Conservation (phyloP, 169 alveolate species). For the Cryptosporidium tyzzeri region DNA sequence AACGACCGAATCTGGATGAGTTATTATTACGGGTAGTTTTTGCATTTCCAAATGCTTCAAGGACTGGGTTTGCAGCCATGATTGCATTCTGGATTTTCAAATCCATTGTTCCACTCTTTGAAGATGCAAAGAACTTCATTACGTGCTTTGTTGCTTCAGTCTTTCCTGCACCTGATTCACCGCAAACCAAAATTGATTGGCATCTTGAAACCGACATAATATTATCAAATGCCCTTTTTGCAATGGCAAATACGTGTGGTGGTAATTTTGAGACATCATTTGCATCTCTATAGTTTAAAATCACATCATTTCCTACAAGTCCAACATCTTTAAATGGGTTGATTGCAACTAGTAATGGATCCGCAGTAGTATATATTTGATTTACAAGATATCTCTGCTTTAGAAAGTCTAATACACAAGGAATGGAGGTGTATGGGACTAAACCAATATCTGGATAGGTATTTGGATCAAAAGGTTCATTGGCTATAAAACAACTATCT, state of each 20-base stretch:
- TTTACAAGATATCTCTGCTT: constrained; percentile 87
- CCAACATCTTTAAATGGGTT: constrained; percentile 92
- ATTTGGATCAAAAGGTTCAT: constrained; percentile 91
- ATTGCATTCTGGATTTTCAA: constrained; percentile 88
- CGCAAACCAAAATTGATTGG: constrained; percentile 95
- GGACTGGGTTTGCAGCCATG: constrained; percentile 95
- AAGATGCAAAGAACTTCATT: constrained; percentile 92
- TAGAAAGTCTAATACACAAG: constrained; percentile 89
- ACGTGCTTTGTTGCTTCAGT: constrained; percentile 97
- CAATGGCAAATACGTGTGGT: constrained; percentile 92
- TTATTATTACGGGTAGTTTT: constrained; percentile 98
- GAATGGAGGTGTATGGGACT: constrained; percentile 88
- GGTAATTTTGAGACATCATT: constrained; percentile 82
- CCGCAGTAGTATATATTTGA: constrained; percentile 92
- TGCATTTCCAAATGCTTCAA: constrained; percentile 99
- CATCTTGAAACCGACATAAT: constrained; percentile 69
- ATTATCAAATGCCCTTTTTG: constrained; percentile 90
- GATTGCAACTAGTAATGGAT: constrained; percentile 91
- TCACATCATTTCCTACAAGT: constrained; percentile 87
- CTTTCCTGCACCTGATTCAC: constrained; percentile 99
- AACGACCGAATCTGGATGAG: constrained; percentile 97
- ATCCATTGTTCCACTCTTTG: constrained; percentile 82
- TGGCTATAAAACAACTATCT: constrained; percentile 88
- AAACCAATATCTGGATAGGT: constrained; percentile 90
- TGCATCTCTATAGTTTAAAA: constrained; percentile 85